Evolutionary conservation across 1,284 basidiomycete genomes (phyloP), one percentile per base, ranked within the genome.

Genomic region (Termitomyces sp.): DNA sequence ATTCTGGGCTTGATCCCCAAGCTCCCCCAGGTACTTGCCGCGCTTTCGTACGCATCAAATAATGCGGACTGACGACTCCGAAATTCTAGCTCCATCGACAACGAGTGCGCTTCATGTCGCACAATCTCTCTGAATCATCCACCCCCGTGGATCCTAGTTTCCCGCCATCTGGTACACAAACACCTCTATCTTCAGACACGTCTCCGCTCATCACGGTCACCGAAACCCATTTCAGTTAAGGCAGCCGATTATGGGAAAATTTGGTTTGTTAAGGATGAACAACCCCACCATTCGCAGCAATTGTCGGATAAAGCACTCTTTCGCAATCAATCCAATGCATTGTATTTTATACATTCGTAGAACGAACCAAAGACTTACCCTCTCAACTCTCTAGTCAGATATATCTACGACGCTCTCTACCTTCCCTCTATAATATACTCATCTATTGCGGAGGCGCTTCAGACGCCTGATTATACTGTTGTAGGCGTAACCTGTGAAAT

Each of bases 1-100:
- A 75, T 96, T 34, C 75, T 93, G 51, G 86, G 93, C 52, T 82
- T 99, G 48, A 88, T 98, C 65, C 95, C 97, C 44, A 99, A 99
- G 73, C 80, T 99, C n/a, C 96, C 96, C 44, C 84, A 90, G 74
- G 90, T 92, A 39, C 28, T 34, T 44, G 28, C 19, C 46, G 12
- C 39, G 21, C 43, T 24, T 41, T 28, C 31, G 41, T 51, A 47
- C 41, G 15, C 15, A 15, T 28, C 50, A 24, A 40, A 17, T 50
- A n/a, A n/a, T 15, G 28, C 19, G 15, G 33, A 19, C 31, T 58
- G 33, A 59, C 52, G 17, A 33, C 17, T 24, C 26, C 38, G 30
- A 26, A 39, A 57, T 21, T 50, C 36, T 64, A 92, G 89, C 78
- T 91, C 52, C 89, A 92, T 65, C 83, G 88, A 53, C 86, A 88